Evolutionary conservation across 371 early-diverging fungal genomes (phyloP).

Genomic region (Rhizopus stolonifer): DNA sequence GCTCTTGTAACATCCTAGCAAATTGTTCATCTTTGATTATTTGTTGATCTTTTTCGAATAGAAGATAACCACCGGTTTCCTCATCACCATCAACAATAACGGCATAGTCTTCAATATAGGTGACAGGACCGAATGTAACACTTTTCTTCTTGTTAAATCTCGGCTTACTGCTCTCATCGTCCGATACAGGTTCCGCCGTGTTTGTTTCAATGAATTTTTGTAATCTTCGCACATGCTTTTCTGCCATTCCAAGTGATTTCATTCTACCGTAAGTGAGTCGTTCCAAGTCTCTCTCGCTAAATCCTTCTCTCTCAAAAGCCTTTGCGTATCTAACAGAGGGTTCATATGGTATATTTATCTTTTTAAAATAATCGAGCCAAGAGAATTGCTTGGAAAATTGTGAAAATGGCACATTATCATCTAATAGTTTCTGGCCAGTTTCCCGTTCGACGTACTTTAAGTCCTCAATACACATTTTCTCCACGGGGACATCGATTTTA

Average conservation of each 20-base stretch:
- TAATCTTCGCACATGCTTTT: slow-evolving; percentile 81
- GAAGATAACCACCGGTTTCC: slow-evolving; percentile 5
- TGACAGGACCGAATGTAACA: slow-evolving; percentile 47
- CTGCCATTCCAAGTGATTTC: slow-evolving; percentile 74
- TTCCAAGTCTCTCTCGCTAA: slow-evolving; percentile 72
- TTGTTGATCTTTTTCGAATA: slow-evolving; percentile 33
- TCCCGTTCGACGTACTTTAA: slow-evolving; percentile 60
- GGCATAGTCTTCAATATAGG: slow-evolving; percentile 39
- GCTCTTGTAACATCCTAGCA: slow-evolving; percentile 78
- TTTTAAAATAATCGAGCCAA: slow-evolving; percentile 87
- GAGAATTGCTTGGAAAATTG: slow-evolving; percentile 59
- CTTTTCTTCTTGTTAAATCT: slow-evolving; percentile 36
- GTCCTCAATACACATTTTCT: slow-evolving; percentile 79
- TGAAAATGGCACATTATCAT: slow-evolving; percentile 55
- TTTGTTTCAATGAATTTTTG: slow-evolving; percentile 56
- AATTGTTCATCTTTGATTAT: slow-evolving; percentile 70
- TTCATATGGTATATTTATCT: slow-evolving; percentile 67
- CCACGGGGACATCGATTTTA: slow-evolving; percentile 89
- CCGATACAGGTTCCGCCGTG: slow-evolving; percentile 37
- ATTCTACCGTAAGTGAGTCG: slow-evolving; percentile 73
- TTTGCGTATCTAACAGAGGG: slow-evolving; percentile 75
- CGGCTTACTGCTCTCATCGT: slow-evolving; percentile 32
- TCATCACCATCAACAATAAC: slow-evolving; percentile 3
- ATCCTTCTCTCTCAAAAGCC: slow-evolving; percentile 74
- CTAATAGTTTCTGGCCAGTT: slow-evolving; percentile 49